Evolutionary conservation across 2,329 filamentous ascomycete species (phyloP).

Genomic region (Fusarium nygamai): DNA sequence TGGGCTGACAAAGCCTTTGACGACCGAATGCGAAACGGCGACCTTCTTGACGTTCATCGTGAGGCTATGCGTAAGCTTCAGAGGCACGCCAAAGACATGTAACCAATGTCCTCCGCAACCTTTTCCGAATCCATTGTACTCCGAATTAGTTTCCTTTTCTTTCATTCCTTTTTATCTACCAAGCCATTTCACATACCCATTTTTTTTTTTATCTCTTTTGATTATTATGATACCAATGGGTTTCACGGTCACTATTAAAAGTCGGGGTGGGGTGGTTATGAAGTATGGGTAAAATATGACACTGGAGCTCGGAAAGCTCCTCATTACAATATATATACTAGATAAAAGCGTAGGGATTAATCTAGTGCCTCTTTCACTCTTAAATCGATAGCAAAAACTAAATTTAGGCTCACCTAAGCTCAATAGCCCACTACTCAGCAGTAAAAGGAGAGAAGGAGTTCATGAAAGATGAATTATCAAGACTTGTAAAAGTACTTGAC

Average conservation of each 20-base stretch:
- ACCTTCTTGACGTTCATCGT: conserved; percentile 79
- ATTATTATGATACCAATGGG: conserved; percentile 43
- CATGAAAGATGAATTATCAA: neutral
- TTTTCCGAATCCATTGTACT: neutral
- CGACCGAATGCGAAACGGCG: conserved; percentile 78
- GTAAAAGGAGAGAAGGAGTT: neutral
- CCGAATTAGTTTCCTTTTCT: conserved; percentile 8
- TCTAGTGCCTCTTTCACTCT: conserved; percentile 17
- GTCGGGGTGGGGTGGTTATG: conserved; percentile 18
- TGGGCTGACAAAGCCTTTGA: conserved; percentile 73
- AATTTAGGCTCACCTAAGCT: neutral
- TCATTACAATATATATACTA: conserved; percentile 27
- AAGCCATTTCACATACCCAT: conserved; percentile 22
- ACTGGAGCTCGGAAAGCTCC: conserved; percentile 13
- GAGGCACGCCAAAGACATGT: conserved; percentile 50
- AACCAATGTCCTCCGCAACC: neutral
- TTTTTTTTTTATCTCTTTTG: conserved; percentile 24
- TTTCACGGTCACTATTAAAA: conserved; percentile 29
- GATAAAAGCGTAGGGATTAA: conserved; percentile 5
- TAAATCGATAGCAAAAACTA: conserved; percentile 16
- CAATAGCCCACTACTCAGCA: neutral
- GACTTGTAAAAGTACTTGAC: conserved; percentile 9
- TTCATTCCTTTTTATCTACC: conserved; percentile 9
- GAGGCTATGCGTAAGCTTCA: conserved; percentile 87
- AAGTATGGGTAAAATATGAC: conserved; percentile 23